phyloP scores from a whole-genome alignment of 148 eudicot species.

The Fagopyrum esculentum region DNA sequence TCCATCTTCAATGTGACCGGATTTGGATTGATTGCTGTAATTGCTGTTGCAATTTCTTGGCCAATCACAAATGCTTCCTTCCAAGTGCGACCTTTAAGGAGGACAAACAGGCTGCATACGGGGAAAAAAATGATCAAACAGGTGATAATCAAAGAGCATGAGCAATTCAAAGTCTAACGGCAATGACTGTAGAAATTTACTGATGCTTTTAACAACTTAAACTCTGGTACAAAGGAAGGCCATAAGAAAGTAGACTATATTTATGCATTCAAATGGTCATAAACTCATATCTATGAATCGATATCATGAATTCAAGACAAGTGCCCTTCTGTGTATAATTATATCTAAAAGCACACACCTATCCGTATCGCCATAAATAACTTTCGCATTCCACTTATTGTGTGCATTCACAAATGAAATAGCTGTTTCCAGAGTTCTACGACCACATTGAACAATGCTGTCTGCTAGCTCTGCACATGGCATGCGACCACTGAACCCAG shows the following conservation, averaged over 20 bases:
- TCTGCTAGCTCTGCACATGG: slow-evolving; percentile 99
- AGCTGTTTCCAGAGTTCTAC: slow-evolving; percentile 88
- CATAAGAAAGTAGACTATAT: background rate
- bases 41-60: slow-evolving; percentile 68
- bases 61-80: slow-evolving; percentile 73
- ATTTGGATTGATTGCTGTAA: slow-evolving; percentile 70
- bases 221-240: background rate
- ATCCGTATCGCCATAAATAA: slow-evolving; percentile 93
- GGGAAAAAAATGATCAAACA: slow-evolving; percentile 12
- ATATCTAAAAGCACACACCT: slow-evolving; percentile 37
- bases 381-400: slow-evolving; percentile 81
- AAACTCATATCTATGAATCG: background rate
- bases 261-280: background rate
- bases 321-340: background rate
- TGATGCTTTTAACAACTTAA: too few species aligned
- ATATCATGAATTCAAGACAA: background rate
- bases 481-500: slow-evolving; percentile 99
- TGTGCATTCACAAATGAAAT: slow-evolving; percentile 64
- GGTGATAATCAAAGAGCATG: background rate
- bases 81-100: slow-evolving; percentile 66
- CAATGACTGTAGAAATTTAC: background rate
- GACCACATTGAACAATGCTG: slow-evolving; percentile 98
- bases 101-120: slow-evolving; percentile 86
- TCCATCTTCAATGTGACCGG: slow-evolving; percentile 93
- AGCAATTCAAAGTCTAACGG: background rate